Conservation (phyloP, 305 asterid genomes). For the Caryopteris hybrid region DNA sequence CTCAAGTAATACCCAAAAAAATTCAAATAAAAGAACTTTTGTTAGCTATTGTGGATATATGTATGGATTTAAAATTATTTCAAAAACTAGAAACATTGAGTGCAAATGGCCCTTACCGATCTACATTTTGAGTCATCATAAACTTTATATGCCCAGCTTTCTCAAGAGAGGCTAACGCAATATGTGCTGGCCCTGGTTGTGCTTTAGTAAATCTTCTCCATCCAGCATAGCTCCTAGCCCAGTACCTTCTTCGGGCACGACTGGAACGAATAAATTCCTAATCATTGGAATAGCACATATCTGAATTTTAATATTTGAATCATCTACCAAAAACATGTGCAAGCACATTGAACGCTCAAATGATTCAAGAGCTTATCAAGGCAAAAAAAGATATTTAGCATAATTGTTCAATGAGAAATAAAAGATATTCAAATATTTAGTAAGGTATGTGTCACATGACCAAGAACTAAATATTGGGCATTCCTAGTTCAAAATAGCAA, state of each 20-base stretch:
- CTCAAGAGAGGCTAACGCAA: slow-evolving; percentile 86
- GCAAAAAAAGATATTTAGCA: background rate
- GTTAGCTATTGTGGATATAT: background rate
- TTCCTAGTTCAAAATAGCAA: background rate
- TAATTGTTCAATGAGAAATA: background rate
- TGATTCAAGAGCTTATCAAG: slow-evolving; percentile 2
- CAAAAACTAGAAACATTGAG: slow-evolving; percentile 11
- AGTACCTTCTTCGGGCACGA: slow-evolving; percentile 77
- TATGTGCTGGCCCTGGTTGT: slow-evolving; percentile 85
- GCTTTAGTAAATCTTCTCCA: slow-evolving; percentile 91
- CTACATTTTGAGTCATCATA: slow-evolving; percentile 91
- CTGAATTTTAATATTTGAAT: slow-evolving; percentile 12
- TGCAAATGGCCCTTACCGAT: slow-evolving; percentile 55
- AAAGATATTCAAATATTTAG: background rate
- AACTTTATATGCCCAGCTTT: slow-evolving; percentile 63
- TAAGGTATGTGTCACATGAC: background rate
- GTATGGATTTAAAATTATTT: slow-evolving; percentile 2
- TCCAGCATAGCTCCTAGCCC: slow-evolving; percentile 99
- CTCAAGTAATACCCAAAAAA: background rate
- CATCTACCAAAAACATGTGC: slow-evolving; percentile 7
- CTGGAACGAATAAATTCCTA: slow-evolving; percentile 78
- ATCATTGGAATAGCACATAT: slow-evolving; percentile 13
- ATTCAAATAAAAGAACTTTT: background rate
- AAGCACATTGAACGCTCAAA: background rate
- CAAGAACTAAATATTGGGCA: background rate